These are phyloP conservation scores for Neurospora sp. DNA, from an alignment of 495 filamentous ascomycete genomes.

Conservation along the genomic window DNA sequence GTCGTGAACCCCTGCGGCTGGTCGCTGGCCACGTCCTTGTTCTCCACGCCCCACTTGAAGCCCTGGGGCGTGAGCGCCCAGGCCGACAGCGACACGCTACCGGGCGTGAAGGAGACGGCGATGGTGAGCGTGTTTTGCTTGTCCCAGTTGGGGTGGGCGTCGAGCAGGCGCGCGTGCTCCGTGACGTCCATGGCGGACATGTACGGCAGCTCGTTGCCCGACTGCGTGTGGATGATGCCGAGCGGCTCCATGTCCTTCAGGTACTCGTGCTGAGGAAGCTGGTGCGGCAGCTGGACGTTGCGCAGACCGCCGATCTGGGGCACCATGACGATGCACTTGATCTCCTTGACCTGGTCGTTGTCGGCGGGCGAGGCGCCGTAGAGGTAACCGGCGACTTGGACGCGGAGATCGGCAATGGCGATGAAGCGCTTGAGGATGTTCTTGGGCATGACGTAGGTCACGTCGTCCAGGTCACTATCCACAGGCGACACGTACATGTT, in stretches of 20 bases:
- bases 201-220: conserved; percentile 88
- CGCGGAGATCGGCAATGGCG: conserved; percentile 90
- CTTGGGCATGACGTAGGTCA: conserved; percentile 97
- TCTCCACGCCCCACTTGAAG: conserved; percentile 96
- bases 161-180: conserved; percentile 81
- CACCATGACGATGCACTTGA: conserved; percentile 92
- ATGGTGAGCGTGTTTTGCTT: conserved; percentile 87
- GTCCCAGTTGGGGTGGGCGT: conserved; percentile 74
- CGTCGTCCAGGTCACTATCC: conserved; percentile 71
- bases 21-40: conserved; percentile 84
- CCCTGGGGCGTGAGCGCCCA: conserved; percentile 86
- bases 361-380: conserved; percentile 90
- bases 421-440: conserved; percentile 99
- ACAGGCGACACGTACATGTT: conserved; percentile 98
- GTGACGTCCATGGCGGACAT: conserved; percentile 95
- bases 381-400: conserved; percentile 91
- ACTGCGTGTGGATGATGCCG: conserved; percentile 91
- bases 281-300: conserved; percentile 83
- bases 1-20: conserved; percentile 90
- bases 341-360: conserved; percentile 94
- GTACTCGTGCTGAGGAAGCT: conserved; percentile 87
- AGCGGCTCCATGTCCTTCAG: conserved; percentile 82
- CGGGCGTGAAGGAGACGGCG: conserved; percentile 97
- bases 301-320: conserved; percentile 93
- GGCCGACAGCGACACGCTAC: conserved; percentile 86